Base-by-base conservation (phyloP, 768 basidiomycete genomes). In the Xanthoconium purpureum region DNA sequence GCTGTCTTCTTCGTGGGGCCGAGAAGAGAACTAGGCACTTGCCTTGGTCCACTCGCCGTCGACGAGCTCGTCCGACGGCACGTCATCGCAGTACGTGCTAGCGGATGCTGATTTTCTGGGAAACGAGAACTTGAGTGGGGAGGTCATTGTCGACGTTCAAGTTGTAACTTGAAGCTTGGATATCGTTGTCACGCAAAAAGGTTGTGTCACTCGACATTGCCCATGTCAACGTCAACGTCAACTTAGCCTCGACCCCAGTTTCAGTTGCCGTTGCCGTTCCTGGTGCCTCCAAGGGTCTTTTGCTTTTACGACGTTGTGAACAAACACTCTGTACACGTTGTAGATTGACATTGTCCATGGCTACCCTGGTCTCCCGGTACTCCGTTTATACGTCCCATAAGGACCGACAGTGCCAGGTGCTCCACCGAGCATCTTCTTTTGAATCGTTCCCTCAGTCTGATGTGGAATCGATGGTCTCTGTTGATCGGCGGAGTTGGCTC, bases 341-440 rank as follows among this genome's bases (percentile, higher is more conserved):
- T 24, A 24, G 24, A 24, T 24, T 24, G 24, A 24, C 24, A 24
- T 2, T 24, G 24, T 24, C 24, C 24, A 24, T 24, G 3, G 8
- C 47, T 59, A 68, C 36, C 68, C 59, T 44, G 59, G 61, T 40
- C 57, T 42, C 28, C 49, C 57, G 11, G 52, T 40, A 24, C 66
- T 66, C 43, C 74, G 71, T 56, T 79, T 79, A 52, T 74, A 76
- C 36, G 76, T 74, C 38, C 75, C 80, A 59, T 73, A 82, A 43
- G 75, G 75, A 5, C 79, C 78, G 2, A 75, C 70, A 3, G 70
- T 71, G 32, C 75, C 66, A 39, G 69, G 69, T 28, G 66, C 65
- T 2, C 74, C 74, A n/a, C 71, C 72, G 10, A 76, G 44, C 47
- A 63, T 59, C 56, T 63, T 70, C 48, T 58, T 69, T 51, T 59